These are phyloP conservation scores for Trichomonascaceae sp. DNA, from an alignment of 1,139 yeast species.

Conservation along the genomic window DNA sequence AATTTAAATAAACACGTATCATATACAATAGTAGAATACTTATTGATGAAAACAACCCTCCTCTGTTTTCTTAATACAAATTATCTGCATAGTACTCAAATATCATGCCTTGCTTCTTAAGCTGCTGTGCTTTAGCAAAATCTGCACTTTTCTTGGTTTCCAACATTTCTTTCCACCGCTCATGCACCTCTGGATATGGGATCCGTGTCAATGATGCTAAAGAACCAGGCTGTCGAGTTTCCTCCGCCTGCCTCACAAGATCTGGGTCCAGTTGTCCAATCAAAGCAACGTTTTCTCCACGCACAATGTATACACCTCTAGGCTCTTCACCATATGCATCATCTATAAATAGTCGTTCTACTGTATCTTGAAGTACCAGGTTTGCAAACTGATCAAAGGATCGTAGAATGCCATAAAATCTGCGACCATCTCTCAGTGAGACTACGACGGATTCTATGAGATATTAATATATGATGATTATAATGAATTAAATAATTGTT, in stretches of 20 bases:
- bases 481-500: not conserved
- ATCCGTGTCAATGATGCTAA: constrained; percentile 44
- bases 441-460: constrained; percentile 62
- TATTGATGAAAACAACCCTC: not conserved
- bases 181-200: constrained; percentile 53
- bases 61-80: constrained; percentile 15
- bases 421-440: constrained; percentile 82
- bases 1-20: not conserved
- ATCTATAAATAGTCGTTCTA: constrained; percentile 73
- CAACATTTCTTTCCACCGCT: constrained; percentile 35
- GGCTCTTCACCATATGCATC: constrained; percentile 67
- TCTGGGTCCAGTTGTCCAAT: constrained; percentile 92
- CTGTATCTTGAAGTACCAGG: constrained; percentile 83
- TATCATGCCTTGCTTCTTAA: constrained; percentile 29
- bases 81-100: constrained; percentile 21
- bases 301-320: constrained; percentile 78
- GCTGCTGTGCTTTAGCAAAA: constrained; percentile 43
- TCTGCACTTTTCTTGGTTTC: constrained; percentile 39
- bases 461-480: constrained; percentile 8
- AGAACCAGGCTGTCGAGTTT: constrained; percentile 22
- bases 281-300: constrained; percentile 97
- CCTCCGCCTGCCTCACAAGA: constrained; percentile 67
- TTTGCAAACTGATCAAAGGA: constrained; percentile 96
- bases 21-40: not conserved
- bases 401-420: constrained; percentile 82